A percentile compares a stretch with the other conserved stretches of the same genome.
Evolutionary conservation across 1,139 yeast species (phyloP).

Genomic region (Arxiozyma telluris): DNA sequence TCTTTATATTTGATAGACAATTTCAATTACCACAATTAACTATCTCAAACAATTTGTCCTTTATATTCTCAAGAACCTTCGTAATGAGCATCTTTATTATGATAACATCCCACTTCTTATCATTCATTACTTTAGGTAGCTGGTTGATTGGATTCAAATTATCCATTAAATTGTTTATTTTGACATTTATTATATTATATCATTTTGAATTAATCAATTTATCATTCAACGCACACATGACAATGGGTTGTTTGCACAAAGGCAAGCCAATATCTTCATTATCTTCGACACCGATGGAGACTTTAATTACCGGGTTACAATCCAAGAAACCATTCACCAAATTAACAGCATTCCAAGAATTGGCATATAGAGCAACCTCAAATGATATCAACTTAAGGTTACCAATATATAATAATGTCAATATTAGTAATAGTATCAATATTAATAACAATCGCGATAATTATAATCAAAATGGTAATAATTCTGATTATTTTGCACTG

Average conservation of each 20-base stretch:
- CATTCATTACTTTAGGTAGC: constrained; percentile 7
- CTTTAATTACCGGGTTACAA: constrained; percentile 64
- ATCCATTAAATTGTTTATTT: constrained; percentile 10
- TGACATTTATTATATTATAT: constrained; percentile 15
- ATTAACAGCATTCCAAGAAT: constrained; percentile 66
- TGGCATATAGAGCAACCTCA: constrained; percentile 50
- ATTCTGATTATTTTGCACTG: constrained; percentile 16
- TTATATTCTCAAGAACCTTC: constrained; percentile 15
- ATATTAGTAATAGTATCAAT: background rate
- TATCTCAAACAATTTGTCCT: constrained; percentile 18
- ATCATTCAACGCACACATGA: constrained; percentile 61
- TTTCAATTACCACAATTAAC: constrained; percentile 34
- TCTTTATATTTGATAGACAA: constrained; percentile 36
- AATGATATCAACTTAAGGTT: constrained; percentile 41
- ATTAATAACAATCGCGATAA: background rate
- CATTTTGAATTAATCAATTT: constrained; percentile 50
- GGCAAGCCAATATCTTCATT: constrained; percentile 59
- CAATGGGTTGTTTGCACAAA: constrained; percentile 75
- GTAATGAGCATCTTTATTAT: constrained; percentile 12
- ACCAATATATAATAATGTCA: constrained; percentile 40
- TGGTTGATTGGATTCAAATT: constrained; percentile 12
- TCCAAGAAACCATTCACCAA: constrained; percentile 48
- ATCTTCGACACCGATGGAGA: constrained; percentile 64
- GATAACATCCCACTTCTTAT: constrained; percentile 13
- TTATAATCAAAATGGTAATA: background rate